Evolutionary conservation across 2,329 filamentous ascomycete species (phyloP).

Genomic region (Cladobotryum mycophilum): DNA sequence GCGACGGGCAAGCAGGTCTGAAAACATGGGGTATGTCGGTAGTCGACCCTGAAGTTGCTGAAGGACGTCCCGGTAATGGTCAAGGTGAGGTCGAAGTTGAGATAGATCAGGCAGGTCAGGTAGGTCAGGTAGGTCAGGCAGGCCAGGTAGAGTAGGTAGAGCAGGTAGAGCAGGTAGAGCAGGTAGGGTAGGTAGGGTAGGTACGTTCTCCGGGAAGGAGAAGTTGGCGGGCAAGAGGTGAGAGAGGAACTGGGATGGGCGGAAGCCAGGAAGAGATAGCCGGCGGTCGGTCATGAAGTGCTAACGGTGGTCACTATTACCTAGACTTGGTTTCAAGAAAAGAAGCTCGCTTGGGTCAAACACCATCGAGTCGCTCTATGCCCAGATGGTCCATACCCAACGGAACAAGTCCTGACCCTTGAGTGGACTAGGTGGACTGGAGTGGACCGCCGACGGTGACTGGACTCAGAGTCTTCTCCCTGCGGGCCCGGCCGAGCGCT

Average conservation of each 20-base stretch:
- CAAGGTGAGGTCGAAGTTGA: neutral
- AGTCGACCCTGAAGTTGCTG: neutral
- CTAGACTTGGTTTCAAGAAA: neutral
- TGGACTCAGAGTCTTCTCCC: neutral
- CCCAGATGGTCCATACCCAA: too few species aligned
- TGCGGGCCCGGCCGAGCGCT: constrained; percentile 4
- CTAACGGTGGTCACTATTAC: neutral
- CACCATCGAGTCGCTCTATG: too few species aligned
- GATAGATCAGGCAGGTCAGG: neutral
- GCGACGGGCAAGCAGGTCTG: constrained; percentile 4
- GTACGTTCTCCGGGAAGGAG: neutral
- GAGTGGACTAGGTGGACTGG: too few species aligned
- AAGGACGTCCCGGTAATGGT: neutral
- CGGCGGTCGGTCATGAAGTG: neutral
- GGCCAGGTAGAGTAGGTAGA: neutral
- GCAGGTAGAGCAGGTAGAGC: neutral
- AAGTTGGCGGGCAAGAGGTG: neutral
- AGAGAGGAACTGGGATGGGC: neutral
- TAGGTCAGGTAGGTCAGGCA: neutral
- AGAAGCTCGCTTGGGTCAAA: neutral
- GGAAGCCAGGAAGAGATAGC: neutral
- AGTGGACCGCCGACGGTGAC: too few species aligned
- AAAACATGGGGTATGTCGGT: neutral
- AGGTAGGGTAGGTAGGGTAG: neutral
- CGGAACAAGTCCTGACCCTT: too few species aligned